A percentile compares a stretch with the other conserved stretches of the same genome.
Evolutionary conservation across 1,284 basidiomycete genomes (phyloP).

Genomic region (Phellinidium pouzarii): DNA sequence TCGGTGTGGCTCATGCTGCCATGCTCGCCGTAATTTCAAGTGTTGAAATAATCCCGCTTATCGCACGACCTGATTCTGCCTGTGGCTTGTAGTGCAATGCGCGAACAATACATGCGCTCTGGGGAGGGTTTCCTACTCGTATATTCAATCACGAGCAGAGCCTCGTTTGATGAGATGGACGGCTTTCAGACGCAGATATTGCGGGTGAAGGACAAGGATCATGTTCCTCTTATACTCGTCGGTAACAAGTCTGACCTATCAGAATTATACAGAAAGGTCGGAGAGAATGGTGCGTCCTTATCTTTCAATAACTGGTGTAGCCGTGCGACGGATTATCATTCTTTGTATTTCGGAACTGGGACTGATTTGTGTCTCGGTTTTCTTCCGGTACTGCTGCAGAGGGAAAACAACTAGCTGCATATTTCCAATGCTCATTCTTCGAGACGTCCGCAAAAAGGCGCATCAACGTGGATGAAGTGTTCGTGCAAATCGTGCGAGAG

Average conservation of each 20-base stretch:
- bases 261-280: slow-evolving; percentile 96
- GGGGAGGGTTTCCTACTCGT: slow-evolving; percentile 98
- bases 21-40: no score
- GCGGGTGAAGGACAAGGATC: slow-evolving; percentile 95
- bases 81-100: slow-evolving; percentile 70
- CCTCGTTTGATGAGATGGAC: slow-evolving; percentile 96
- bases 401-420: slow-evolving; percentile 94
- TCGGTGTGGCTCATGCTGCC: slow-evolving; percentile 41
- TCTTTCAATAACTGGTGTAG: no score
- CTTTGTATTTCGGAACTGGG: background rate
- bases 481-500: slow-evolving; percentile 91
- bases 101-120: slow-evolving; percentile 95
- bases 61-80: background rate
- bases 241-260: slow-evolving; percentile 99
- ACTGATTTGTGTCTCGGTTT: background rate
- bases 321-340: no score
- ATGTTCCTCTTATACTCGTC: slow-evolving; percentile 95
- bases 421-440: slow-evolving; percentile 95
- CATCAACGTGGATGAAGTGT: slow-evolving; percentile 98
- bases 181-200: slow-evolving; percentile 98
- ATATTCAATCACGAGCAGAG: slow-evolving; percentile 96
- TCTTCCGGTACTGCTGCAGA: slow-evolving; percentile 44
- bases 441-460: slow-evolving; percentile 98
- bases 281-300: slow-evolving; percentile 73
- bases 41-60: no score